These are phyloP conservation scores for Chlorella sp. DNA, from an alignment of 139 green algal genomes.

Conservation along the genomic window DNA sequence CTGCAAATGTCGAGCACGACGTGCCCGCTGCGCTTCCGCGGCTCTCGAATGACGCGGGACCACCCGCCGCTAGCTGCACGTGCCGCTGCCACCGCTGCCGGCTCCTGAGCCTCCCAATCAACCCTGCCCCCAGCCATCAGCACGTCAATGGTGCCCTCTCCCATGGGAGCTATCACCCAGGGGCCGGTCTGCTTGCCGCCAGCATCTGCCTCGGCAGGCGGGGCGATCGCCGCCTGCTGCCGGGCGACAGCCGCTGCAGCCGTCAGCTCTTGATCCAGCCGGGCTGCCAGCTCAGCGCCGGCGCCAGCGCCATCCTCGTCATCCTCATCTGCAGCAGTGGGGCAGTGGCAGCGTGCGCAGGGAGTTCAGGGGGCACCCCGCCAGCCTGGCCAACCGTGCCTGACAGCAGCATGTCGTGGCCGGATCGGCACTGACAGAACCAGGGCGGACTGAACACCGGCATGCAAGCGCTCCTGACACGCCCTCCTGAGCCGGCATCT, in stretches of 20 bases:
- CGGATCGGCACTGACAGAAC: too few relatives aligned
- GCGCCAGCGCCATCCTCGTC: slow-evolving; percentile 11
- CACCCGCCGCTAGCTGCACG: slow-evolving; percentile 20
- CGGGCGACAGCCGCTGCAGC: neutral
- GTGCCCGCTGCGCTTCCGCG: slow-evolving; percentile 69
- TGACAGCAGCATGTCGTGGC: too few relatives aligned
- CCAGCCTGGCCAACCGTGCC: neutral
- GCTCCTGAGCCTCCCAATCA: slow-evolving; percentile 28
- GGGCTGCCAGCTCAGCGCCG: neutral
- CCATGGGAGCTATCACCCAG: slow-evolving; percentile 3
- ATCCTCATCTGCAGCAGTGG: slow-evolving; percentile 11
- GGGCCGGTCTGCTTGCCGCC: neutral
- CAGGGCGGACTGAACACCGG: too few relatives aligned
- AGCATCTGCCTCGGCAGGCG: neutral
- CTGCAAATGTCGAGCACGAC: slow-evolving; percentile 81
- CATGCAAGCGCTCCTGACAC: too few relatives aligned
- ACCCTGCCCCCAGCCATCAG: neutral
- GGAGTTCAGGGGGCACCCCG: neutral
- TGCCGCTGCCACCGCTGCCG: slow-evolving; percentile 18
- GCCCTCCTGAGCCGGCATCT: too few relatives aligned
- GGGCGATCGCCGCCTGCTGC: neutral
- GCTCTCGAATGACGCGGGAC: slow-evolving; percentile 58
- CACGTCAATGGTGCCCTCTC: slow-evolving; percentile 7
- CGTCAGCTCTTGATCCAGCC: neutral
- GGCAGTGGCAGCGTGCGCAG: too few relatives aligned